phyloP scores from a whole-genome alignment of 2,329 filamentous ascomycete species.

The Alternaria sp. region DNA sequence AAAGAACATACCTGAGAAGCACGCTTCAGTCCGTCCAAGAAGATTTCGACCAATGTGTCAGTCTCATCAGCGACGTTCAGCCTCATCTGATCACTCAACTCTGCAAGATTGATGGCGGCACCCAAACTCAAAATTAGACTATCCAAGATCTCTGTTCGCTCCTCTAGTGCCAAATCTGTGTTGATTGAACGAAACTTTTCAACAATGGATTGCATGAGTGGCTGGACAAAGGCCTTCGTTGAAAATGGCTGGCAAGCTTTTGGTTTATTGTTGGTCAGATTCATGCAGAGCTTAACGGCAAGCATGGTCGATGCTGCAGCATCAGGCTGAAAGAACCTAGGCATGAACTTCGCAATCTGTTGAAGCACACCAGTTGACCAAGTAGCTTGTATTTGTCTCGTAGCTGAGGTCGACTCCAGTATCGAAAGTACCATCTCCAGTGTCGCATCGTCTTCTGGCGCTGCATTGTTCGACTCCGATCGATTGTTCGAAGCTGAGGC shows the following conservation, averaged over 20 bases:
- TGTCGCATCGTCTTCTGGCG: constrained; percentile 29
- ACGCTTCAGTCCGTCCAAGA: constrained; percentile 71
- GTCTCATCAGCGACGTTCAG: constrained; percentile 53
- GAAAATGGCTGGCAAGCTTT: constrained; percentile 75
- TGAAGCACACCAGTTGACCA: constrained; percentile 61
- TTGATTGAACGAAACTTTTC: constrained; percentile 35
- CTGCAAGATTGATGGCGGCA: constrained; percentile 86
- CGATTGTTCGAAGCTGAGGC: constrained; percentile 35
- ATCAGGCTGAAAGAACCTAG: constrained; percentile 37
- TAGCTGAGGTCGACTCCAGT: constrained; percentile 62
- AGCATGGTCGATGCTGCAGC: constrained; percentile 48
- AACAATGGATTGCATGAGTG: constrained; percentile 44
- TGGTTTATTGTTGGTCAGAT: constrained; percentile 83
- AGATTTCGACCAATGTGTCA: constrained; percentile 69
- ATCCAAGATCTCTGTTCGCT: constrained; percentile 67
- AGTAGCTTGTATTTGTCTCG: constrained; percentile 47
- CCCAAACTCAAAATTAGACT: constrained; percentile 80
- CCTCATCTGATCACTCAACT: constrained; percentile 72
- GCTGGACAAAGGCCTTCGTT: constrained; percentile 59
- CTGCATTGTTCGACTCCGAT: constrained; percentile 23
- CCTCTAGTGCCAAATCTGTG: constrained; percentile 55
- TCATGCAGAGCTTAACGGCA: constrained; percentile 77
- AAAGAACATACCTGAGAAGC: constrained; percentile 70
- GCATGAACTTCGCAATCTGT: constrained; percentile 59
- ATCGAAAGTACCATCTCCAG: constrained; percentile 59